phyloP scores from a whole-genome alignment of 257 asterid genomes.

The Solanum chmielewskii region DNA sequence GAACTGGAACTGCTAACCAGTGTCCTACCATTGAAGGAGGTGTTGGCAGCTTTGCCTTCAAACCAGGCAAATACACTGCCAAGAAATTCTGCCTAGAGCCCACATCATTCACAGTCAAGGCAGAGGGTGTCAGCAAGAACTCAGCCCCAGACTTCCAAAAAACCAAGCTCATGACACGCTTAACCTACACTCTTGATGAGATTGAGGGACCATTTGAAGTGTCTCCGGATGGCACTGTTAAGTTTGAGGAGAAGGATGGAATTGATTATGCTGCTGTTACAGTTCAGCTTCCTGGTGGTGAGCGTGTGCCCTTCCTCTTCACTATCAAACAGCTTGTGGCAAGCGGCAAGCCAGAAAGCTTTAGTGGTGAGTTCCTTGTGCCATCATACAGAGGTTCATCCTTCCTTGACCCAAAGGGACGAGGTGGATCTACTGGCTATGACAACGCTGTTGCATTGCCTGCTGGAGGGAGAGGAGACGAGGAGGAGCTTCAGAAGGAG shows the following conservation, averaged over 20 bases:
- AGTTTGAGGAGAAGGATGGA: constrained; percentile 94
- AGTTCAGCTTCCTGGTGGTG: constrained; percentile 98
- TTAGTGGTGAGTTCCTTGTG: constrained; percentile 68
- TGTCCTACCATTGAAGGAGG: constrained; percentile 96
- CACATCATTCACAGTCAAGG: constrained; percentile 94
- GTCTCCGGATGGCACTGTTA: constrained; percentile 58
- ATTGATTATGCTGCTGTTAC: constrained; percentile 98
- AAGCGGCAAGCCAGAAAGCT: constrained; percentile 66
- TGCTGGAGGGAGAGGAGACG: constrained; percentile 98
- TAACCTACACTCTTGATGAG: constrained; percentile 96
- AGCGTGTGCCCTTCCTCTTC: constrained; percentile 94
- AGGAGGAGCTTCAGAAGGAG: constrained; percentile 93
- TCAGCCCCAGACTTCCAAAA: constrained; percentile 78
- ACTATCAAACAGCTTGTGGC: constrained; percentile 89
- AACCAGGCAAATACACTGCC: constrained; percentile 73
- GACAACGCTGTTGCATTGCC: constrained; percentile 98
- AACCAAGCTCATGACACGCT: constrained; percentile 97
- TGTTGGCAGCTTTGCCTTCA: constrained; percentile 51
- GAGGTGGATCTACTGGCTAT: constrained; percentile 97
- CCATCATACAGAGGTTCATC: constrained; percentile 98
- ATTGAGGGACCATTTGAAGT: constrained; percentile 99
- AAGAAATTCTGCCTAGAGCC: constrained; percentile 95
- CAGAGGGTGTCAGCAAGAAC: constrained; percentile 78
- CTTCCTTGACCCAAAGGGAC: constrained; percentile 98
- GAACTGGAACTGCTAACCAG: constrained; percentile 94